Percentiles rank a stretch among this genome's conserved stretches.
phyloP scores from a whole-genome alignment of 2,329 filamentous ascomycete species.

The Epichloe gansuensis region DNA sequence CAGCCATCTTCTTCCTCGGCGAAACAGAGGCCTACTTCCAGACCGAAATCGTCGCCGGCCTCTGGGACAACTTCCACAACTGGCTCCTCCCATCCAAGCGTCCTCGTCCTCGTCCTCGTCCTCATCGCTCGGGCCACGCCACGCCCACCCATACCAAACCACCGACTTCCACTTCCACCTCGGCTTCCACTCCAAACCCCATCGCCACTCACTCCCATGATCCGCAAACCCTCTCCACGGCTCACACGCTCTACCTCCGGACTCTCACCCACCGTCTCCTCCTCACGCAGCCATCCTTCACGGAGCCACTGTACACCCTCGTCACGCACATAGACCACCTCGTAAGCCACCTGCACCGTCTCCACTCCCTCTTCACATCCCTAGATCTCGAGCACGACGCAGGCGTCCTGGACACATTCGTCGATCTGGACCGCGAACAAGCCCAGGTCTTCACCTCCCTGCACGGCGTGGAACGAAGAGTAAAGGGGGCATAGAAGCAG shows the following conservation, averaged over 20 bases:
- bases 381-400: conserved; percentile 74
- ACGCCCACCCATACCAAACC: background rate
- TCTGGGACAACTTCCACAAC: conserved; percentile 65
- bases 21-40: conserved; percentile 84
- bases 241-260: conserved; percentile 65
- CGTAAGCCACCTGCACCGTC: conserved; percentile 60
- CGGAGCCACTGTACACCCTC: conserved; percentile 51
- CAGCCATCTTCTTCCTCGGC: conserved; percentile 77
- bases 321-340: conserved; percentile 71
- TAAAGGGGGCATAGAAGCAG: conserved; percentile 57
- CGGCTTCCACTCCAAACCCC: background rate
- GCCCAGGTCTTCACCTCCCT: conserved; percentile 53
- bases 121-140: background rate
- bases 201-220: conserved; percentile 41
- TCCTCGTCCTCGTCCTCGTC: background rate
- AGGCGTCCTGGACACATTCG: conserved; percentile 65
- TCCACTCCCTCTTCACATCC: conserved; percentile 65
- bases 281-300: conserved; percentile 51
- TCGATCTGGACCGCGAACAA: conserved; percentile 63
- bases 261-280: conserved; percentile 56
- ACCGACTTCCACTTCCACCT: background rate
- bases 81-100: conserved; percentile 51
- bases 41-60: conserved; percentile 70
- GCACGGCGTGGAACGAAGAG: conserved; percentile 46
- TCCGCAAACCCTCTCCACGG: conserved; percentile 70